Conservation (phyloP, 768 basidiomycete species). For the Podaxis sp. region DNA sequence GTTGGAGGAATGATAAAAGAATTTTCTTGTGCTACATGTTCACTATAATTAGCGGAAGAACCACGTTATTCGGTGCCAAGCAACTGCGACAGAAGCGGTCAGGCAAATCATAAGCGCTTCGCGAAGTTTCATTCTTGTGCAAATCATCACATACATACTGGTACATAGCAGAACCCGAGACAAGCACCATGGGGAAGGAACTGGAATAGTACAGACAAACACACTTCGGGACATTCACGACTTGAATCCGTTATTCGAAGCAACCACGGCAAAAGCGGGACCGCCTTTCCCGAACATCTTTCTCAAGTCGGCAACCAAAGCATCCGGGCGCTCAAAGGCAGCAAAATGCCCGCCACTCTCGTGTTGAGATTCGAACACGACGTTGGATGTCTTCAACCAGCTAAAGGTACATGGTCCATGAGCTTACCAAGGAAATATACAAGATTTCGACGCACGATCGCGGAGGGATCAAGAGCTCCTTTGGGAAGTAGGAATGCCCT, state of each 20-base stretch:
- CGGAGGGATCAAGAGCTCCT: conserved; percentile 37
- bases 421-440: neutral
- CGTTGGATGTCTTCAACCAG: conserved; percentile 39
- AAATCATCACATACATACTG: neutral
- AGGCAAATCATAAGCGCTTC: too few species aligned
- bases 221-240: neutral
- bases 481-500: conserved; percentile 53
- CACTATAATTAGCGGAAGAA: too few species aligned
- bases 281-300: conserved; percentile 58
- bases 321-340: conserved; percentile 47
- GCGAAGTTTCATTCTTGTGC: too few species aligned
- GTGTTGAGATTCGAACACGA: conserved; percentile 50
- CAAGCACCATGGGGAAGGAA: neutral
- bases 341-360: conserved; percentile 60
- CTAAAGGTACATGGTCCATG: conserved; percentile 25
- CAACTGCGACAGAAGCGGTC: too few species aligned
- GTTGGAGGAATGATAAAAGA: too few species aligned
- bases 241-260: conserved; percentile 39
- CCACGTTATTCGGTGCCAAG: too few species aligned
- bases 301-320: conserved; percentile 48
- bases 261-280: conserved; percentile 47
- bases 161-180: neutral
- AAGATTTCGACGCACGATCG: conserved; percentile 26
- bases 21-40: too few species aligned
- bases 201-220: neutral